These are phyloP conservation scores for Plectosphaerella sp. DNA, from an alignment of 2,329 filamentous ascomycete genomes.

Conservation along the genomic window DNA sequence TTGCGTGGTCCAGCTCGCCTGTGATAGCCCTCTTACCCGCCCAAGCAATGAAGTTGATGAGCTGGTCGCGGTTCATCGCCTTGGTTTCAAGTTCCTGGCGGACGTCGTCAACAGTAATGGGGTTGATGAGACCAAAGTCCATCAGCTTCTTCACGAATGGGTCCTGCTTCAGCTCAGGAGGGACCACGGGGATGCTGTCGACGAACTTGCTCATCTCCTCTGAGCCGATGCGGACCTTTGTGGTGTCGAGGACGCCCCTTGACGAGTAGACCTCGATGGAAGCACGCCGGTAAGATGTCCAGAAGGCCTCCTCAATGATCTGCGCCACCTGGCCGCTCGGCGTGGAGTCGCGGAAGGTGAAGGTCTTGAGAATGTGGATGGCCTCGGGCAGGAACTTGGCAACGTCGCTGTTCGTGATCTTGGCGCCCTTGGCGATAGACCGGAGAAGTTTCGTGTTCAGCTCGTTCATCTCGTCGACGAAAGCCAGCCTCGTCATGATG, in stretches of 20 bases:
- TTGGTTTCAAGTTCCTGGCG: constrained; percentile 77
- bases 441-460: constrained; percentile 58
- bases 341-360: constrained; percentile 84
- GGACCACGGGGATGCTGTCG: constrained; percentile 81
- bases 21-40: constrained; percentile 64
- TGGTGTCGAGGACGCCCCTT: constrained; percentile 78
- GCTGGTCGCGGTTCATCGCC: constrained; percentile 72
- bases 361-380: constrained; percentile 79
- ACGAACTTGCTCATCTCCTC: constrained; percentile 69
- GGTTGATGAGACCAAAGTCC: constrained; percentile 80
- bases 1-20: constrained; percentile 68
- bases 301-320: constrained; percentile 91
- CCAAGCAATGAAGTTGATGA: constrained; percentile 83
- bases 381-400: constrained; percentile 70
- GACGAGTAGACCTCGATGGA: constrained; percentile 87
- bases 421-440: constrained; percentile 37
- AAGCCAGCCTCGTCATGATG: constrained; percentile 84
- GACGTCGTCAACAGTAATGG: constrained; percentile 84
- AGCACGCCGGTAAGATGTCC: constrained; percentile 80
- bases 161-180: constrained; percentile 68
- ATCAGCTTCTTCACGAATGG: constrained; percentile 76
- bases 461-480: constrained; percentile 79
- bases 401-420: constrained; percentile 60
- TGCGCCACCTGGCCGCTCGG: constrained; percentile 79
- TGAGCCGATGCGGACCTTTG: constrained; percentile 72